Conservation (phyloP, 2,329 filamentous ascomycete species). For the Fusarium graminum region DNA sequence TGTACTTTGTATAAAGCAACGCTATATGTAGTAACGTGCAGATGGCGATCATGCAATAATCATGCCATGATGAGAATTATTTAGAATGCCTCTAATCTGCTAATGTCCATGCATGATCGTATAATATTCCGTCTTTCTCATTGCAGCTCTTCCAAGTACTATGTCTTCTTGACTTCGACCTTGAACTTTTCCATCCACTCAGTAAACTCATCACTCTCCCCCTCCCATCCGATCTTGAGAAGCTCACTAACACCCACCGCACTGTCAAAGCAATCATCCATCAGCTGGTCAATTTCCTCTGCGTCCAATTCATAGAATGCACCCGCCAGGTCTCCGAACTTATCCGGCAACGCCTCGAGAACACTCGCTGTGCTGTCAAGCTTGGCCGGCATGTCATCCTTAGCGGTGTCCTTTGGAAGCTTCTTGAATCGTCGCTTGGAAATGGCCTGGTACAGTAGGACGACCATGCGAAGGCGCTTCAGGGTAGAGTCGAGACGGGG, state of each 20-base stretch:
- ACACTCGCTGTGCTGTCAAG: constrained; percentile 69
- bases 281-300: constrained; percentile 67
- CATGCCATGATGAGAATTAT: constrained; percentile 29
- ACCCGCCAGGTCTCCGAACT: constrained; percentile 77
- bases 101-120: constrained; percentile 44
- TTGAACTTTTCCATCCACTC: constrained; percentile 76
- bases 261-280: constrained; percentile 71
- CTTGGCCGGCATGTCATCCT: constrained; percentile 54
- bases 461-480: constrained; percentile 74
- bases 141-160: neutral
- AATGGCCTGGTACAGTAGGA: constrained; percentile 76
- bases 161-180: constrained; percentile 62
- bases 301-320: constrained; percentile 79
- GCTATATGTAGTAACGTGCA: constrained; percentile 23
- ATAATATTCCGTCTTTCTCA: neutral
- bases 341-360: constrained; percentile 72
- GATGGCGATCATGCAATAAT: constrained; percentile 28
- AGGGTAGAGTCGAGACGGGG: constrained; percentile 74
- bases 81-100: constrained; percentile 2
- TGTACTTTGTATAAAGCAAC: constrained; percentile 48
- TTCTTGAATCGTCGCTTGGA: constrained; percentile 77
- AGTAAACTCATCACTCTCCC: constrained; percentile 79
- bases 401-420: constrained; percentile 57
- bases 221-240: constrained; percentile 72
- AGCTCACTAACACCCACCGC: constrained; percentile 69